Evolutionary conservation across 306 rosid genomes (phyloP).

Genomic region (Myrica gale): DNA sequence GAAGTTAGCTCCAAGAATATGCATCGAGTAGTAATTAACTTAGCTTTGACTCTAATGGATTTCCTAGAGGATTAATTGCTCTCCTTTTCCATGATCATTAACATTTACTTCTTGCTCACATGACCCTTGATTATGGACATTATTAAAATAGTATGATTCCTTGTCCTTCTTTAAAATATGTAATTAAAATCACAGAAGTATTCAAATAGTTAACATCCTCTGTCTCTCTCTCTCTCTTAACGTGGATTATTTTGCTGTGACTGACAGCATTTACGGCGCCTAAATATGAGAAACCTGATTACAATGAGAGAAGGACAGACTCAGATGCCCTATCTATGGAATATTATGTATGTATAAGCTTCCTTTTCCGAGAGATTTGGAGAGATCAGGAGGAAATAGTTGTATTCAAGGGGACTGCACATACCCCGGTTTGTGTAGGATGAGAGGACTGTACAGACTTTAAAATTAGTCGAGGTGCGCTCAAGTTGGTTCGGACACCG

Average conservation of each 20-base stretch:
- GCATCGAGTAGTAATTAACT: not conserved
- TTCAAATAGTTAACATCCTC: not conserved
- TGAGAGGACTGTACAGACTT: too few species aligned
- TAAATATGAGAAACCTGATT: too few species aligned
- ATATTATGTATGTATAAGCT: not conserved
- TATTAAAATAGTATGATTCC: too few species aligned
- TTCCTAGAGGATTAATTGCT: slow-evolving; percentile 1
- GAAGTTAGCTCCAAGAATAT: slow-evolving; percentile 1
- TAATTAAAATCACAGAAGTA: not conserved
- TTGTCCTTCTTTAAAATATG: too few species aligned
- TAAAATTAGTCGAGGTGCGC: too few species aligned
- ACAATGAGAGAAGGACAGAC: too few species aligned
- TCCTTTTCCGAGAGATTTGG: too few species aligned
- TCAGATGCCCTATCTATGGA: not conserved
- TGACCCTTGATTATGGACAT: slow-evolving; percentile 5
- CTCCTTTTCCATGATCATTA: not conserved
- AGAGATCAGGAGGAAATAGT: too few species aligned
- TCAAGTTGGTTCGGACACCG: too few species aligned
- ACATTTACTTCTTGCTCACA: slow-evolving; percentile 14
- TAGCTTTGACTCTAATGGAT: not conserved
- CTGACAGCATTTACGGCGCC: not conserved
- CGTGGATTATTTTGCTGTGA: not conserved
- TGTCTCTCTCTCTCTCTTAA: not conserved
- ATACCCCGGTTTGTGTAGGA: too few species aligned
- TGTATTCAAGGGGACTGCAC: too few species aligned